These are phyloP conservation scores for Kuraishia borneana DNA, from an alignment of 805 yeast species.

Conservation along the genomic window DNA sequence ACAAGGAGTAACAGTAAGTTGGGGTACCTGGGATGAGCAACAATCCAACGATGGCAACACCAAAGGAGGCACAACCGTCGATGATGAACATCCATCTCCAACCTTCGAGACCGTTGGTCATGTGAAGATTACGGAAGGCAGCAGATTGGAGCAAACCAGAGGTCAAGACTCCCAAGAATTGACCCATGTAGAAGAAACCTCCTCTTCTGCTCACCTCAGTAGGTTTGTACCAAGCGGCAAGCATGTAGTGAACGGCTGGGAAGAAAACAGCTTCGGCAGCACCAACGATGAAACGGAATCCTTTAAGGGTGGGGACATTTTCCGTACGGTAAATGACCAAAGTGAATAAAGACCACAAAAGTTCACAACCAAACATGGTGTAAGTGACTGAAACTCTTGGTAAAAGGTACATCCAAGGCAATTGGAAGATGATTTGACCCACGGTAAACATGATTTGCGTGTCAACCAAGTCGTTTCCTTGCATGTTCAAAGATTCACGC, in stretches of 20 bases:
- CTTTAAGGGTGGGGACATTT: conserved; percentile 40
- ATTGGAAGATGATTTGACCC: conserved; percentile 12
- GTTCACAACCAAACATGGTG: conserved; percentile 11
- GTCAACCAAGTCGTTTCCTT: conserved; percentile 24
- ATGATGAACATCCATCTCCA: conserved; percentile 65
- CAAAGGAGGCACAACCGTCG: conserved; percentile 47
- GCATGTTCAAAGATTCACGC: conserved; percentile 42
- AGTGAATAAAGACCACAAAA: conserved; percentile 17
- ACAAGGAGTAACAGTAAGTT: conserved; percentile 35
- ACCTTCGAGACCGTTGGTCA: conserved; percentile 36
- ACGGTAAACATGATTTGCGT: conserved; percentile 26
- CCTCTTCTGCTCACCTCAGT: conserved; percentile 48
- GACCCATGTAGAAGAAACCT: conserved; percentile 49
- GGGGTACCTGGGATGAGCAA: conserved; percentile 55
- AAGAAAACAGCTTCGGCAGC: conserved; percentile 53
- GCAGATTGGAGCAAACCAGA: conserved; percentile 52
- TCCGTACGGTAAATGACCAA: conserved; percentile 16
- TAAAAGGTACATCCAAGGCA: conserved; percentile 2
- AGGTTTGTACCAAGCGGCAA: conserved; percentile 46
- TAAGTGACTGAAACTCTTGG: conserved; percentile 4
- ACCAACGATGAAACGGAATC: conserved; percentile 51
- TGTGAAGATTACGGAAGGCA: conserved; percentile 30
- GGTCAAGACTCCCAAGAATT: conserved; percentile 48
- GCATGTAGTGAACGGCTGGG: conserved; percentile 49
- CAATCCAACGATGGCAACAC: conserved; percentile 16